A percentile compares a stretch with the other conserved stretches of the same genome.
Evolutionary conservation across 129 eudicot genomes (phyloP).

Genomic region (Chrysanthemum seticuspe): DNA sequence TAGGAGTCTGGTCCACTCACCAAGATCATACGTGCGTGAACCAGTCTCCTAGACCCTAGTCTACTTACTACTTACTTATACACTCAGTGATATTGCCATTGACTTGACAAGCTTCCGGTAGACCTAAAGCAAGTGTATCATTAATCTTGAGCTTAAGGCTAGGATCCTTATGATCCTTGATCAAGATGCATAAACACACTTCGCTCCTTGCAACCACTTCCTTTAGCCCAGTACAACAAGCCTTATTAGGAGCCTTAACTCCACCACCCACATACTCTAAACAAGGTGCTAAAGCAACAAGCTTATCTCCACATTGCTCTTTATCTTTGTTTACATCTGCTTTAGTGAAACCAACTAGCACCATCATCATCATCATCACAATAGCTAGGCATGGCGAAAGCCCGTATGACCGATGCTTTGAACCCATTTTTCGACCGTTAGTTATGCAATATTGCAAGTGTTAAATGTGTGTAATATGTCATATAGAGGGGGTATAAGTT

Average conservation of each 20-base stretch:
- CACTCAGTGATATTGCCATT: constrained; percentile 49
- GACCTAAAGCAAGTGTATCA: constrained; percentile 58
- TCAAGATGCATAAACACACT: constrained; percentile 60
- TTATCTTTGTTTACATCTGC: constrained; percentile 50
- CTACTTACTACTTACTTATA: constrained; percentile 38
- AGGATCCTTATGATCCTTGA: constrained; percentile 66
- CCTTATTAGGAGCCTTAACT: constrained; percentile 57
- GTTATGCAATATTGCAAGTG: neutral
- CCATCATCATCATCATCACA: constrained; percentile 7
- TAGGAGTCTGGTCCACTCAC: neutral
- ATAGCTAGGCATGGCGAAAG: constrained; percentile 10
- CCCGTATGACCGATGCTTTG: neutral
- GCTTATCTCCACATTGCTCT: constrained; percentile 38
- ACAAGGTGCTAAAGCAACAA: constrained; percentile 50
- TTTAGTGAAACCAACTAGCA: constrained; percentile 17
- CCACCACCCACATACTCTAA: constrained; percentile 56
- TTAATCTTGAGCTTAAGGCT: constrained; percentile 59
- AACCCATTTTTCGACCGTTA: constrained; percentile 4
- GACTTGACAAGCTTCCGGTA: constrained; percentile 49
- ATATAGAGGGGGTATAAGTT: constrained; percentile 5
- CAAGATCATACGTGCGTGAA: neutral
- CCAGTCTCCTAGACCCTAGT: neutral
- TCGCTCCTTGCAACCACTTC: constrained; percentile 43
- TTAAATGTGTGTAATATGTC: neutral
- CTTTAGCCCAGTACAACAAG: constrained; percentile 60